Conservation (phyloP, 2,329 filamentous ascomycete genomes). For the Clarireedia homoeocarpa region DNA sequence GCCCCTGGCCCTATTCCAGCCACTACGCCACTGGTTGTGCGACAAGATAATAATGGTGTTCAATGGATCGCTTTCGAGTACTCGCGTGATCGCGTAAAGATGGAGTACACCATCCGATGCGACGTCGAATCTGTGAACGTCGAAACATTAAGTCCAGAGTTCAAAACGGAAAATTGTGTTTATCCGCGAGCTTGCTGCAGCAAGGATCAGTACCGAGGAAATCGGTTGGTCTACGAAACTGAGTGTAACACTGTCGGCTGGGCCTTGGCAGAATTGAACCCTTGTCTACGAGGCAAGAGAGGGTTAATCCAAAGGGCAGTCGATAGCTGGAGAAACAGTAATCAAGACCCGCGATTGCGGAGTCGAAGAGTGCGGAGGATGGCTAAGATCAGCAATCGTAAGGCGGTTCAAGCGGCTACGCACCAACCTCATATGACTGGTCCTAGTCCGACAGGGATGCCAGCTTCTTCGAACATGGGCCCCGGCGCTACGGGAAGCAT, state of each 20-base stretch:
- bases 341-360: constrained; percentile 85
- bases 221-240: constrained; percentile 91
- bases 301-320: constrained; percentile 95
- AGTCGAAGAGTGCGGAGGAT: constrained; percentile 88
- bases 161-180: constrained; percentile 97
- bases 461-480: constrained; percentile 54
- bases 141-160: constrained; percentile 74
- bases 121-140: constrained; percentile 96
- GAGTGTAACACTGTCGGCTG: constrained; percentile 99
- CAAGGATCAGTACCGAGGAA: constrained; percentile 95
- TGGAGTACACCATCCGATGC: constrained; percentile 98
- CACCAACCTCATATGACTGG: constrained; percentile 57
- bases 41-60: constrained; percentile 92
- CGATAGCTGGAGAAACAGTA: constrained; percentile 98
- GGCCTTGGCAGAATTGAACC: constrained; percentile 90
- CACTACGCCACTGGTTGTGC: constrained; percentile 86
- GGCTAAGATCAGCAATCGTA: constrained; percentile 91
- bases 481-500: constrained; percentile 45
- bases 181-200: constrained; percentile 91
- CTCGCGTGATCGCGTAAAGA: constrained; percentile 92
- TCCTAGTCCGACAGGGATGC: constrained; percentile 57
- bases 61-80: constrained; percentile 99
- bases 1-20: constrained; percentile 95
- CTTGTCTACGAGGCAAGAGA: constrained; percentile 82
- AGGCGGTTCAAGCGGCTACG: constrained; percentile 51